These are phyloP conservation scores for Parietaria judaica DNA, from an alignment of 306 rosid species.

Conservation along the genomic window DNA sequence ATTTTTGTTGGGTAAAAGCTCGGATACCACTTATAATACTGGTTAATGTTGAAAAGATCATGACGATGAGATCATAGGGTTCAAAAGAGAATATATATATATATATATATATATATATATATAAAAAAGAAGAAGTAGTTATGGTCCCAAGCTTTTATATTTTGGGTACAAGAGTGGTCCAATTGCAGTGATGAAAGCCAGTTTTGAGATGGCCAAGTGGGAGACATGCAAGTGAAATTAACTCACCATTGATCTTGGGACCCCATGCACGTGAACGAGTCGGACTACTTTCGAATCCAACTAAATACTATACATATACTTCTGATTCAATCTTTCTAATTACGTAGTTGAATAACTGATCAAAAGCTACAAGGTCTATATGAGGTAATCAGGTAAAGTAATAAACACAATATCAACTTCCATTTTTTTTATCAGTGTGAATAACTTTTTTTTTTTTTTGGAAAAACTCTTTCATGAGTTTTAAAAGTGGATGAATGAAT, in stretches of 20 bases:
- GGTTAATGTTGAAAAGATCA: background rate
- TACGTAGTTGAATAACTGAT: background rate
- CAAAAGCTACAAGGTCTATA: background rate
- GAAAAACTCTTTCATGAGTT: too few relatives aligned
- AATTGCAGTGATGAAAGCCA: constrained; percentile 14
- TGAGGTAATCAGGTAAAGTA: too few relatives aligned
- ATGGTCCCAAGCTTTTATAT: background rate
- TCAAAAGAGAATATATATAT: background rate
- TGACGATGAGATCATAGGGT: background rate
- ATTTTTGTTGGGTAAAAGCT: too few relatives aligned
- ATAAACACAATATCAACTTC: too few relatives aligned
- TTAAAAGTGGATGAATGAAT: too few relatives aligned
- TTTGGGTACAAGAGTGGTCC: constrained; percentile 20
- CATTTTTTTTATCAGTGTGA: too few relatives aligned
- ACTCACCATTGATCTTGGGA: constrained; percentile 23
- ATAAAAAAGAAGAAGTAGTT: constrained; percentile 1
- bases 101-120: too few relatives aligned
- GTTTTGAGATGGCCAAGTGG: constrained; percentile 25
- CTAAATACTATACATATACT: background rate
- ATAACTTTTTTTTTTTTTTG: too few relatives aligned
- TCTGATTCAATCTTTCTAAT: background rate
- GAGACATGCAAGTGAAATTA: constrained; percentile 38
- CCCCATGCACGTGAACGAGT: constrained; percentile 23
- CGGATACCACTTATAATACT: too few relatives aligned
- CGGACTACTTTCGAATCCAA: constrained; percentile 30